Evolutionary conservation across 1,139 yeast species (phyloP).

Genomic region (Candida sanyaensis): DNA sequence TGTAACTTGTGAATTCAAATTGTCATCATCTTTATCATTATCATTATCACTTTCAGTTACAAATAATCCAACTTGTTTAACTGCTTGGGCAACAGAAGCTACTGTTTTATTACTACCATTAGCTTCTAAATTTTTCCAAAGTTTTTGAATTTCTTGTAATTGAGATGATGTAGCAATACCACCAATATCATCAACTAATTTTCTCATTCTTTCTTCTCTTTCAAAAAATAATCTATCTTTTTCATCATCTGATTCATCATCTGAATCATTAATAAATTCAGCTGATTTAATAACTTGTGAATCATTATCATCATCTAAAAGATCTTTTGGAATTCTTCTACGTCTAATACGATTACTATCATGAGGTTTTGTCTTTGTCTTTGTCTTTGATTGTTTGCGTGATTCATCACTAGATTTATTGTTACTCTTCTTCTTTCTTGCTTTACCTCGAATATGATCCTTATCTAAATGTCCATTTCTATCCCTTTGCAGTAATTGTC

Average conservation of each 20-base stretch:
- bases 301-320: constrained; percentile 22
- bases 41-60: constrained; percentile 20
- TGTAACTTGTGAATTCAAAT: not conserved
- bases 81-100: constrained; percentile 26
- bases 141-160: constrained; percentile 37
- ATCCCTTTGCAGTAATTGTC: constrained; percentile 13
- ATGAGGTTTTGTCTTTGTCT: constrained; percentile 4
- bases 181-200: constrained; percentile 36
- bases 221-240: constrained; percentile 55
- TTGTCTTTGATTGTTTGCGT: not conserved
- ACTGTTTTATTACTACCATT: constrained; percentile 16
- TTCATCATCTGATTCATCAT: constrained; percentile 68
- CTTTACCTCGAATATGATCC: constrained; percentile 19
- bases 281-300: constrained; percentile 38
- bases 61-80: constrained; percentile 20
- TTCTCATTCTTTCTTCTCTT: constrained; percentile 57
- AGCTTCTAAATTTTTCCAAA: constrained; percentile 35
- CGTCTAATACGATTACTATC: not conserved
- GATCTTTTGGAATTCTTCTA: constrained; percentile 14
- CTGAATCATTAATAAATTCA: constrained; percentile 62
- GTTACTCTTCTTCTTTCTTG: constrained; percentile 21
- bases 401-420: constrained; percentile 11
- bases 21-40: constrained; percentile 10
- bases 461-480: not conserved
- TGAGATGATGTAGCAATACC: constrained; percentile 42